These are phyloP conservation scores for Pleurotus eryngii DNA, from an alignment of 768 basidiomycete genomes.

Conservation along the genomic window DNA sequence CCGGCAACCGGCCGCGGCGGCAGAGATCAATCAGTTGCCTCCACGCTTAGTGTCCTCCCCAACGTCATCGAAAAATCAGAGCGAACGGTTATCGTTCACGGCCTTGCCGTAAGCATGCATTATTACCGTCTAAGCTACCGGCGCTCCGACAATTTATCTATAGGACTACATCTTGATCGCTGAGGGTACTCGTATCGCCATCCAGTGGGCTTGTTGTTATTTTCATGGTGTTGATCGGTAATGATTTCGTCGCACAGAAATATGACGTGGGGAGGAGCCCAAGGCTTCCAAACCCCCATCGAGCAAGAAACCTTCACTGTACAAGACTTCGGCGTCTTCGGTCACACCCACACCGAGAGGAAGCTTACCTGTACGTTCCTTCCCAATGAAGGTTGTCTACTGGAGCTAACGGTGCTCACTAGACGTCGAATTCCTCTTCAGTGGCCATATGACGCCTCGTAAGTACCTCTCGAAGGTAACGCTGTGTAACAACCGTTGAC, in stretches of 20 bases:
- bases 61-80: conserved; percentile 69
- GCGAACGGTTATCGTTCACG: conserved; percentile 63
- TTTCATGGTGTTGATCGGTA: neutral
- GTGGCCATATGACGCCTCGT: conserved; percentile 62
- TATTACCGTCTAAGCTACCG: conserved; percentile 32
- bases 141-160: conserved; percentile 5
- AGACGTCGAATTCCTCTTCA: conserved; percentile 58
- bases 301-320: conserved; percentile 57
- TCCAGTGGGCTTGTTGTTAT: conserved; percentile 34
- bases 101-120: conserved; percentile 50
- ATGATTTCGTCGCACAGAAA: conserved; percentile 24
- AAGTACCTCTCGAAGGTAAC: conserved; percentile 10
- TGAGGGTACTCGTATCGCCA: conserved; percentile 51
- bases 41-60: conserved; percentile 60
- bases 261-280: conserved; percentile 52
- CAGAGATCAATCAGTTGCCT: conserved; percentile 53
- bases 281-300: conserved; percentile 69
- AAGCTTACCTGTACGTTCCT: conserved; percentile 54
- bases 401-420: neutral
- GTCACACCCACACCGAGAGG: conserved; percentile 59
- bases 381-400: neutral
- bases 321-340: conserved; percentile 60
- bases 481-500: too few species aligned
- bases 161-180: conserved; percentile 40
- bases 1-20: conserved; percentile 31